Evolutionary conservation across 164 flowering plant species (phyloP), one percentile per base, ranked within the genome.

Genomic region (Cinnamomum chago): DNA sequence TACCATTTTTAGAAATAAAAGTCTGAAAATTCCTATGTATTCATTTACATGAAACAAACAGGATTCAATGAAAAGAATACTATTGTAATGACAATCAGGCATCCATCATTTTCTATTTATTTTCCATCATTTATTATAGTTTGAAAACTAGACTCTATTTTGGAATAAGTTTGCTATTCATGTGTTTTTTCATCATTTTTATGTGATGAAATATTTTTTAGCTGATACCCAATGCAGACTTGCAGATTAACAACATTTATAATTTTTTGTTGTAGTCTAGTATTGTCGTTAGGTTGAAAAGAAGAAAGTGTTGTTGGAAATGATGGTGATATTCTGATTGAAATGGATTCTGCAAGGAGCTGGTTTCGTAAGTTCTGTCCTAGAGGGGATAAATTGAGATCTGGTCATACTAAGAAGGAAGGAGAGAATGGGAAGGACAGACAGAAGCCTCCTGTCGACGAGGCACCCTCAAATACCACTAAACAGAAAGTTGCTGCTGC

Each of bases 261-360:
- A 33, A 27, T 23, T 12, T 14, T 25, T 58, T 7, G 20, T 20
- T 33, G 58, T 23, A 24, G 70, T 65, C 40, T 55, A 33, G 11
- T 22, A 30, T 67, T n/a, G 52, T 68, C 3, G 17, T 40, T 10
- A 15, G n/a, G 47, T 40, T 47, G 71, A 25, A 55, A 47, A 58
- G 50, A 67, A 50, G 22, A 24, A 58, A 5, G 24, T 35, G 58
- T 9, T 17, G 22, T 74, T 70, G 74, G 72, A 55, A 18, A 14
- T 14, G 6, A 47, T 55, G 15, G 58, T 72, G 68, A 20, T 62
- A 15, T 51, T 67, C 51, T 78, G 69, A 72, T 52, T 67, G 33
- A 71, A 68, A 83, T 83, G 88, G 86, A 85, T 35, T 80, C 86
- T 68, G 75, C 83, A 50, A 82, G 84, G 81, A 80, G 88, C 51